Conservation (phyloP, 345 rosid species). For the Atalantia buxifolia region DNA sequence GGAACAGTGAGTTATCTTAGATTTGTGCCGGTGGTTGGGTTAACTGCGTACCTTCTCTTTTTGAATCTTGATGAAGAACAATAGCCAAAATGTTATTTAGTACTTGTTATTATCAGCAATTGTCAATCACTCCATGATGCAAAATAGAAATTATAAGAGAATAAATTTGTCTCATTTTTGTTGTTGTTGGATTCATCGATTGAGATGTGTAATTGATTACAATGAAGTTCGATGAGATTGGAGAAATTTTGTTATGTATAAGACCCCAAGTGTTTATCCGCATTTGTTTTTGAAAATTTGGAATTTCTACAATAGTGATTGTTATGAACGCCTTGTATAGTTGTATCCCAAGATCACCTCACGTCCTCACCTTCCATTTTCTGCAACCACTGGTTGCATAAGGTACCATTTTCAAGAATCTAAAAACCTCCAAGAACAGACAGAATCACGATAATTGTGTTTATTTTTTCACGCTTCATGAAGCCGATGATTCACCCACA, state of each 20-base stretch:
- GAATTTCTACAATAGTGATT: background rate
- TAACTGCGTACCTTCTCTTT: constrained; percentile 61
- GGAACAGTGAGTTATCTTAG: constrained; percentile 55
- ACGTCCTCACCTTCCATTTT: no score
- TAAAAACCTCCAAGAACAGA: background rate
- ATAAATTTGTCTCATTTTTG: background rate
- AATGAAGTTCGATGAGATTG: constrained; percentile 3
- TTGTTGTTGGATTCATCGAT: background rate
- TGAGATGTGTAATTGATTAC: background rate
- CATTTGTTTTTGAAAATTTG: background rate
- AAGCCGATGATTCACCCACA: background rate
- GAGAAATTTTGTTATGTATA: background rate
- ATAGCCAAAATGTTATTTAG: background rate
- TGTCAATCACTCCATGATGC: background rate
- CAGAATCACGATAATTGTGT: background rate
- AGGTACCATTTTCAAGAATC: background rate
- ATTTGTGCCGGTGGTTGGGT: constrained; percentile 81
- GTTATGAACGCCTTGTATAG: background rate
- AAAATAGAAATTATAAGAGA: background rate
- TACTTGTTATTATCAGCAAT: background rate
- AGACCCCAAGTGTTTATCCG: no score
- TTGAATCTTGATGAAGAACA: constrained; percentile 46
- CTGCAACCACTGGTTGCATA: no score
- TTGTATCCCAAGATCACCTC: no score
- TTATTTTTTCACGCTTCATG: background rate